Evolutionary conservation across 2,329 filamentous ascomycete genomes (phyloP).

Genomic region (Xylaria sp.): DNA sequence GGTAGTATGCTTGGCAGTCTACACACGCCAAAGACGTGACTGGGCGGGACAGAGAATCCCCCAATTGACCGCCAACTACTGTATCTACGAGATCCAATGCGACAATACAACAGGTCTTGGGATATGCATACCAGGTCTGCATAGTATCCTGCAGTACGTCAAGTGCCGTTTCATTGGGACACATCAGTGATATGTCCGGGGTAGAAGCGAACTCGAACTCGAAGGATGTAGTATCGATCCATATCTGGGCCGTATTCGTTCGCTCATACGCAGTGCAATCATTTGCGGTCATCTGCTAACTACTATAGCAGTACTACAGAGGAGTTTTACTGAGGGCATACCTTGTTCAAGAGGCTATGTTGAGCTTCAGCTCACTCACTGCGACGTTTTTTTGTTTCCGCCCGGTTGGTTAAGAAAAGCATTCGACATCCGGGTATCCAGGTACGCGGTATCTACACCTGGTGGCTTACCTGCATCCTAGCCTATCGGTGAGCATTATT

Average conservation of each 20-base stretch:
- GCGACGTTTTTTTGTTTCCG: background rate
- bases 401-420: background rate
- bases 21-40: background rate
- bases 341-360: background rate
- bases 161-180: background rate
- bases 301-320: too few relatives aligned
- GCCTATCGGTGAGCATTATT: background rate
- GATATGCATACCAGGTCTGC: background rate
- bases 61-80: background rate
- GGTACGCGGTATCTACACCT: background rate
- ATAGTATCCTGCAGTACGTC: background rate
- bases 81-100: background rate
- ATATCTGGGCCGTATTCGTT: constrained; percentile 8
- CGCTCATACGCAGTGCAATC: background rate
- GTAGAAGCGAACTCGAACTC: background rate
- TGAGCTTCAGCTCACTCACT: background rate
- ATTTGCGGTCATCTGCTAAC: background rate
- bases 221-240: background rate
- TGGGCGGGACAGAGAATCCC: background rate
- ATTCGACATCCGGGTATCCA: background rate
- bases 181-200: background rate
- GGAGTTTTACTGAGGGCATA: background rate
- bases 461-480: background rate
- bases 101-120: background rate
- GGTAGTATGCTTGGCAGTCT: too few relatives aligned